Percentiles rank a stretch among this genome's conserved stretches.
These are phyloP conservation scores for Amorphotheca resinae DNA, from an alignment of 495 filamentous ascomycete species.

Conservation along the genomic window DNA sequence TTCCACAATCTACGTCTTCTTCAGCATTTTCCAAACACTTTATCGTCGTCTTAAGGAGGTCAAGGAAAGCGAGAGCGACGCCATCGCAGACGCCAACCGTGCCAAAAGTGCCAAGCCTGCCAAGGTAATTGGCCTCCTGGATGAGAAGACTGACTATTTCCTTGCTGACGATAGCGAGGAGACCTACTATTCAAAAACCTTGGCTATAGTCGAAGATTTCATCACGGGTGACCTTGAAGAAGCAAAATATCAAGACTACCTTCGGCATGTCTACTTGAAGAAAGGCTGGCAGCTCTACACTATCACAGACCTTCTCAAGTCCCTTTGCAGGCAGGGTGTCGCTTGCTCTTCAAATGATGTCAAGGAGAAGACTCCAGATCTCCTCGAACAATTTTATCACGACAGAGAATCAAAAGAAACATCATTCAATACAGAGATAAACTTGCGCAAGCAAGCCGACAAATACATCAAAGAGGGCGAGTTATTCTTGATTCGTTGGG, in stretches of 20 bases:
- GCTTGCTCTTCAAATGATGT: constrained; percentile 64
- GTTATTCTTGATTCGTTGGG: constrained; percentile 73
- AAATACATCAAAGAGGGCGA: constrained; percentile 81
- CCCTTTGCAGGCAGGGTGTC: constrained; percentile 62
- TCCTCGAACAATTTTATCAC: constrained; percentile 68
- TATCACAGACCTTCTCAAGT: constrained; percentile 69
- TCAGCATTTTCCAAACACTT: constrained; percentile 78
- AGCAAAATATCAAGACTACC: constrained; percentile 68
- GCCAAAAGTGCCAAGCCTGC: constrained; percentile 64
- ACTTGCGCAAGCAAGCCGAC: constrained; percentile 75
- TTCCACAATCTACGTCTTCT: constrained; percentile 80
- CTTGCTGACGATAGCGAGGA: constrained; percentile 17
- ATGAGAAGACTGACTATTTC: constrained; percentile 24
- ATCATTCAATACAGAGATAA: constrained; percentile 72
- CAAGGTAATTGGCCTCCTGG: constrained; percentile 56
- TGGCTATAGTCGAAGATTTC: constrained; percentile 68
- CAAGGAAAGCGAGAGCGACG: constrained; percentile 62
- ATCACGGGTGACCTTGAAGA: constrained; percentile 76
- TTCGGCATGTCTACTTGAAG: constrained; percentile 79
- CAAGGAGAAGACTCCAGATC: constrained; percentile 84
- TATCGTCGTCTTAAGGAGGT: constrained; percentile 73
- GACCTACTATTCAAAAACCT: constrained; percentile 39
- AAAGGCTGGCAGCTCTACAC: constrained; percentile 85
- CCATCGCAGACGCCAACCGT: constrained; percentile 56
- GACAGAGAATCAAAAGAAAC: constrained; percentile 71